Evolutionary conservation across 306 rosid genomes (phyloP), one percentile per base, ranked within the genome.

Genomic region (Vigna unguiculata): DNA sequence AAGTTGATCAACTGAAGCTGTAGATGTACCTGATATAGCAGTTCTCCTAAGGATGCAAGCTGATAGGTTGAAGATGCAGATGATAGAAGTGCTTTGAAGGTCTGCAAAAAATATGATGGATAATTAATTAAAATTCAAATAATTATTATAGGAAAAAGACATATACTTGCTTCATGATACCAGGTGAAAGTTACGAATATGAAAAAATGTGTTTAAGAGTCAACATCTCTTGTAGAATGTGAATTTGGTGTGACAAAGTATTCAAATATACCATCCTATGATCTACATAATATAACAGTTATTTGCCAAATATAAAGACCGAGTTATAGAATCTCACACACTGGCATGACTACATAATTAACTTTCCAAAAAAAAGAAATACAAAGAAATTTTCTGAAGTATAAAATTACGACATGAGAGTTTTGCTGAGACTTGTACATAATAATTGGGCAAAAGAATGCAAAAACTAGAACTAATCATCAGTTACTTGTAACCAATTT

Each of bases 81-180:
- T 19, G 99, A 85, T 49, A 95, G 76, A 82, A 95, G 88, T 32
- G 99, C 89, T 72, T 95, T 92, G 81, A 92, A 95, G 74, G 96
- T 86, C 99, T 95, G 80, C 49, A 71, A 17, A 73, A 30, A 30
- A 60, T 72, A 79, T 65, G 22, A 67, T 60, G 68, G 67, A 25
- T 59, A 64, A 78, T 9, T 9, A 19, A 49, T 67, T 74, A 68
- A 63, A 73, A 62, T 59, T 69, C 1, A 72, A 72, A 38, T 15
- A 36, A 21, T 1, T 13, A 48, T 15, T 19, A 41, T 20, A 32
- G 41, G 49, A 36, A 64, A 76, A 43, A 15, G 61, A 47, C 57
- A 69, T 36, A 69, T 40, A 48, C 11, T 66, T 21, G 13, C 32
- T 70, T 69, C 45, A 69, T n/a, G n/a, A n/a, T n/a, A n/a, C n/a